A percentile compares a stretch with the other conserved stretches of the same genome.
Evolutionary conservation across 2,329 filamentous ascomycete species (phyloP).

Genomic region (Chrysosporium keratinophilum): DNA sequence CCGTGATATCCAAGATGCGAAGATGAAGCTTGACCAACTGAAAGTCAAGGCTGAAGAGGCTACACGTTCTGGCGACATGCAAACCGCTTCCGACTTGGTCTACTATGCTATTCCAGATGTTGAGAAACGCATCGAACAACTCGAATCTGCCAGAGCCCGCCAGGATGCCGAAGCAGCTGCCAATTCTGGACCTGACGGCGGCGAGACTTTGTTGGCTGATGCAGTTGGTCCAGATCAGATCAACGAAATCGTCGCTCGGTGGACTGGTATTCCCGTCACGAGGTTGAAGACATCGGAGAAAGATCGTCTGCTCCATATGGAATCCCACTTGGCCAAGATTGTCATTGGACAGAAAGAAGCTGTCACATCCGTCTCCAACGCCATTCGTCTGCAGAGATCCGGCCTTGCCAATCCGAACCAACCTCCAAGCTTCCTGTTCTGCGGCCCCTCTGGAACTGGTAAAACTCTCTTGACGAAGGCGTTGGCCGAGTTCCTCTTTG

Average conservation of each 20-base stretch:
- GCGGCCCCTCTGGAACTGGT: slow-evolving; percentile 93
- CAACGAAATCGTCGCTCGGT: slow-evolving; percentile 93
- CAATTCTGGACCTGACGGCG: slow-evolving; percentile 52
- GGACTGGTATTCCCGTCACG: slow-evolving; percentile 97
- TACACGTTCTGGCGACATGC: slow-evolving; percentile 73
- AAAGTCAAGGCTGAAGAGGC: slow-evolving; percentile 89
- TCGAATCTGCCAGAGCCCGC: slow-evolving; percentile 69
- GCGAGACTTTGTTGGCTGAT: slow-evolving; percentile 72
- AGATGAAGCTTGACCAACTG: slow-evolving; percentile 85
- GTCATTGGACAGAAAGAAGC: slow-evolving; percentile 94
- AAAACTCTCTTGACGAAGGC: slow-evolving; percentile 97
- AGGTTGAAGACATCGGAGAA: slow-evolving; percentile 90
- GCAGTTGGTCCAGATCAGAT: slow-evolving; percentile 95
- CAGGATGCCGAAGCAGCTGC: slow-evolving; percentile 59
- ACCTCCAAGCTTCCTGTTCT: slow-evolving; percentile 96
- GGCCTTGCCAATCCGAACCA: slow-evolving; percentile 93
- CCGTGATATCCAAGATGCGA: slow-evolving; percentile 85
- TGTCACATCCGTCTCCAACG: slow-evolving; percentile 84
- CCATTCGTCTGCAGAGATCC: slow-evolving; percentile 88
- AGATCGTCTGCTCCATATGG: slow-evolving; percentile 97
- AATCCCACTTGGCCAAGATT: slow-evolving; percentile 68
- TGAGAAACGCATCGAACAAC: slow-evolving; percentile 62
- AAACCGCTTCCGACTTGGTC: slow-evolving; percentile 82
- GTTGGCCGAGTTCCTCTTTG: slow-evolving; percentile 93
- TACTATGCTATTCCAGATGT: slow-evolving; percentile 97